Evolutionary conservation across 768 basidiomycete species (phyloP).

Genomic region (Psilocybe subaeruginosa): DNA sequence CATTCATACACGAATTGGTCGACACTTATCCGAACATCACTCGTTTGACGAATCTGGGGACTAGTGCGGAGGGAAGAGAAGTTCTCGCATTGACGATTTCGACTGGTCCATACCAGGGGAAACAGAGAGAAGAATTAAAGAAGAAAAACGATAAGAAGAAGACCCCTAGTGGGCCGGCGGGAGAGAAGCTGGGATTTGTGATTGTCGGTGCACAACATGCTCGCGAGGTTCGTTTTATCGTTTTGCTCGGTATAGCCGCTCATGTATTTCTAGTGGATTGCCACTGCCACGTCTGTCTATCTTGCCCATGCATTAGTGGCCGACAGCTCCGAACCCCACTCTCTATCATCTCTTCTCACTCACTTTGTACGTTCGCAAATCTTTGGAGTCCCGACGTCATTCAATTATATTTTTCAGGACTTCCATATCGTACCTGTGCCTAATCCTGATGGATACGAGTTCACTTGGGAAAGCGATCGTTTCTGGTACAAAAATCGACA

Average conservation of each 20-base stretch:
- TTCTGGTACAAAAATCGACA: slow-evolving; percentile 83
- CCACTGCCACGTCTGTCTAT: slow-evolving; percentile 74
- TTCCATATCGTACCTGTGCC: slow-evolving; percentile 71
- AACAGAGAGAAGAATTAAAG: slow-evolving; percentile 13
- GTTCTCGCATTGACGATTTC: slow-evolving; percentile 59
- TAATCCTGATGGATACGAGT: slow-evolving; percentile 76
- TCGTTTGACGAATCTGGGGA: slow-evolving; percentile 52
- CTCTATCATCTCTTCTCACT: slow-evolving; percentile 52
- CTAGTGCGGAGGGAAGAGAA: slow-evolving; percentile 60
- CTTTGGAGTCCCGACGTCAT: slow-evolving; percentile 2
- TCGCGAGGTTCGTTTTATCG: slow-evolving; percentile 9
- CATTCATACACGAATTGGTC: slow-evolving; percentile 53
- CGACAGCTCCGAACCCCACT: slow-evolving; percentile 46
- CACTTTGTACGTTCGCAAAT: slow-evolving; percentile 44
- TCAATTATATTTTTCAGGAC: slow-evolving; percentile 37
- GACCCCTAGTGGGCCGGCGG: slow-evolving; percentile 13
- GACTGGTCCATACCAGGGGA: slow-evolving; percentile 16
- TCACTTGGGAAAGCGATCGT: slow-evolving; percentile 72
- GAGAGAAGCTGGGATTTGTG: slow-evolving; percentile 58
- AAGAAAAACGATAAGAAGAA: slow-evolving; percentile 20
- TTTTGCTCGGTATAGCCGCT: not conserved
- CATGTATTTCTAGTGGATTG: slow-evolving; percentile 66
- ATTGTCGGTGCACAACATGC: slow-evolving; percentile 50
- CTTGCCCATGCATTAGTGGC: slow-evolving; percentile 70
- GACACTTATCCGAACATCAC: slow-evolving; percentile 49